Conservation (phyloP, 1,139 yeast species). For the Pichia kudriavzevii region DNA sequence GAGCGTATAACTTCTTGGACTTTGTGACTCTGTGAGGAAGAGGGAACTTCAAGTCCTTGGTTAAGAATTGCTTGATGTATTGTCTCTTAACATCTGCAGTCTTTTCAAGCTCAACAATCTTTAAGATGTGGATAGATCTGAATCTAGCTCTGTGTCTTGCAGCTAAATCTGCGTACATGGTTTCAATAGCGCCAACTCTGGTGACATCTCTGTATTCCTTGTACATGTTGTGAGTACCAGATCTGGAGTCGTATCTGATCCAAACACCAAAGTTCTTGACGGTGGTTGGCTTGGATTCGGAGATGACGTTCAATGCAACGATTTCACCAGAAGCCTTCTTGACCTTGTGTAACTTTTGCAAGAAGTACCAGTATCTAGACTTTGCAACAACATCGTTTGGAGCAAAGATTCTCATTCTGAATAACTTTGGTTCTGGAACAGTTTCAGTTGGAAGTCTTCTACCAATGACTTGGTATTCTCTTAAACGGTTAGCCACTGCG, state of each 20-base stretch:
- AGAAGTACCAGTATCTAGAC: constrained; percentile 99
- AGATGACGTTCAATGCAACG: constrained; percentile 83
- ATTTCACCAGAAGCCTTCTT: constrained; percentile 99
- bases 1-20: constrained; percentile 79
- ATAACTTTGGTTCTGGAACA: constrained; percentile 99
- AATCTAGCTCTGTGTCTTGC: constrained; percentile 99
- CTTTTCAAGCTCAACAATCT: constrained; percentile 98
- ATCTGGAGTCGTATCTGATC: constrained; percentile 99
- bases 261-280: constrained; percentile 99
- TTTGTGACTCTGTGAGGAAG: constrained; percentile 98
- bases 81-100: constrained; percentile 98
- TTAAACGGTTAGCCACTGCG: constrained; percentile 52
- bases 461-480: constrained; percentile 99
- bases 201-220: constrained; percentile 99
- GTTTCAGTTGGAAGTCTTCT: constrained; percentile 99
- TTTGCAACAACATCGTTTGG: constrained; percentile 98
- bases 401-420: constrained; percentile 99
- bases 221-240: constrained; percentile 99
- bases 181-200: constrained; percentile 98
- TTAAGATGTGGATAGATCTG: constrained; percentile 96
- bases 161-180: constrained; percentile 99
- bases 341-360: constrained; percentile 98
- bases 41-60: constrained; percentile 98
- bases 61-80: constrained; percentile 94
- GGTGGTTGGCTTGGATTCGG: constrained; percentile 97